Evolutionary conservation across 345 rosid genomes (phyloP).

Genomic region (Punica granatum): DNA sequence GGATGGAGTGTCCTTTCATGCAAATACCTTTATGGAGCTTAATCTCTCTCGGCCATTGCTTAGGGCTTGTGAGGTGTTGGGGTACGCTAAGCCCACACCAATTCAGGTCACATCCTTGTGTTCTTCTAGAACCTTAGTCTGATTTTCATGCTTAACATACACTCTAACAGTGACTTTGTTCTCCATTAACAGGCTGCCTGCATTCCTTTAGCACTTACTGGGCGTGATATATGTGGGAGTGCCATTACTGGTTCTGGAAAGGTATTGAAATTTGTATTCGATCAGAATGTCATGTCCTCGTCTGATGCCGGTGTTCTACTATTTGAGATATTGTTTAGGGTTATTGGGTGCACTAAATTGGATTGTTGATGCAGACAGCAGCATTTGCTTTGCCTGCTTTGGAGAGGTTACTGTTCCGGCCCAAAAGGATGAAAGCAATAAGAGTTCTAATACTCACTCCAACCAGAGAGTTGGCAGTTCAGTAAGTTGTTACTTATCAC

Average conservation of each 20-base stretch:
- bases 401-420: conserved; percentile 85
- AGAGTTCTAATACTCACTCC: conserved; percentile 94
- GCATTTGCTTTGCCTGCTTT: conserved; percentile 85
- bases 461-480: conserved; percentile 87
- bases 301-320: background rate
- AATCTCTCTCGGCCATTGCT: conserved; percentile 88
- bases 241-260: conserved; percentile 98
- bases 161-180: background rate
- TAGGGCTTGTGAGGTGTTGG: conserved; percentile 86
- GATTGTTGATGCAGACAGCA: conserved; percentile 52
- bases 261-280: conserved; percentile 26
- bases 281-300: background rate
- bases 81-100: conserved; percentile 86
- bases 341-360: background rate
- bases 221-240: conserved; percentile 96
- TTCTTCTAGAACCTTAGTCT: background rate
- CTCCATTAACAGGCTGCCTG: conserved; percentile 68
- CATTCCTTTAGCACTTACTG: conserved; percentile 75
- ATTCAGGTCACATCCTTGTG: conserved; percentile 52
- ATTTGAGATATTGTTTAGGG: background rate
- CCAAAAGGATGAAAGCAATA: conserved; percentile 71
- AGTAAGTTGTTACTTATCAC: conserved; percentile 42
- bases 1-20: conserved; percentile 75
- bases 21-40: conserved; percentile 80
- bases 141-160: background rate